Conservation (phyloP, 1,284 basidiomycete species). For the Cutaneotrichosporon sp. region DNA sequence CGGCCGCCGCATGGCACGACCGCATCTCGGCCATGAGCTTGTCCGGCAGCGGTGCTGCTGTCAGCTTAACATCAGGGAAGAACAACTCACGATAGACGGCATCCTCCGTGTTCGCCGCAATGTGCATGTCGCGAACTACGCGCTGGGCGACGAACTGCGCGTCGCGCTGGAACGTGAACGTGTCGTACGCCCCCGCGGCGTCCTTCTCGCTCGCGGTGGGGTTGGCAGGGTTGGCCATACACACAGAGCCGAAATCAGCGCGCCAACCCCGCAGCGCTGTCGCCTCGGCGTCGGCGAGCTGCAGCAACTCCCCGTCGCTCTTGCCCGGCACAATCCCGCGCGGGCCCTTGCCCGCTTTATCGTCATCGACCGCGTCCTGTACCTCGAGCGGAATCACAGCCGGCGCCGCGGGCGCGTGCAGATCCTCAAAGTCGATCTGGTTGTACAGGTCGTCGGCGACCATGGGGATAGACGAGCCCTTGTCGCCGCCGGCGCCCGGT, state of each 20-base stretch:
- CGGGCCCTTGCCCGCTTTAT: slow-evolving; percentile 9
- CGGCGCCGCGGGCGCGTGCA: slow-evolving; percentile 62
- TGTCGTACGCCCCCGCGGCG: slow-evolving; percentile 15
- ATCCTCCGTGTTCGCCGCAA: slow-evolving; percentile 33
- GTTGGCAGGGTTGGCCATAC: slow-evolving; percentile 29
- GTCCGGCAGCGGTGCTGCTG: slow-evolving; percentile 72
- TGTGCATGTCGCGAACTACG: slow-evolving; percentile 36
- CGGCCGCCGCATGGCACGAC: slow-evolving; percentile 83
- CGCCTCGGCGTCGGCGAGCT: slow-evolving; percentile 16
- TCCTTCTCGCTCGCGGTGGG: slow-evolving; percentile 11
- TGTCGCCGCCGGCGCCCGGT: slow-evolving; percentile 12
- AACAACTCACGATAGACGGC: slow-evolving; percentile 14
- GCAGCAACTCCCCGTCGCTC: slow-evolving; percentile 58
- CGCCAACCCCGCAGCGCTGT: slow-evolving; percentile 14
- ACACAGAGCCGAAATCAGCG: slow-evolving; percentile 27
- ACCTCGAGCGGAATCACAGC: slow-evolving; percentile 75
- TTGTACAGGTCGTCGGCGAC: slow-evolving; percentile 49
- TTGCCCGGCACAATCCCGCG: slow-evolving; percentile 32
- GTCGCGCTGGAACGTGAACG: slow-evolving; percentile 32
- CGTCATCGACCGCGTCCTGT: slow-evolving; percentile 36
- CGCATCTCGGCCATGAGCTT: slow-evolving; percentile 71
- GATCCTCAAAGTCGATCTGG: slow-evolving; percentile 80
- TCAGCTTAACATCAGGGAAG: slow-evolving; percentile 2
- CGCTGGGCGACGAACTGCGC: slow-evolving; percentile 28
- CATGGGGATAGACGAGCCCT: background rate